Evolutionary conservation across 2,329 filamentous ascomycete genomes (phyloP).

Genomic region (Penicillium olsonii): DNA sequence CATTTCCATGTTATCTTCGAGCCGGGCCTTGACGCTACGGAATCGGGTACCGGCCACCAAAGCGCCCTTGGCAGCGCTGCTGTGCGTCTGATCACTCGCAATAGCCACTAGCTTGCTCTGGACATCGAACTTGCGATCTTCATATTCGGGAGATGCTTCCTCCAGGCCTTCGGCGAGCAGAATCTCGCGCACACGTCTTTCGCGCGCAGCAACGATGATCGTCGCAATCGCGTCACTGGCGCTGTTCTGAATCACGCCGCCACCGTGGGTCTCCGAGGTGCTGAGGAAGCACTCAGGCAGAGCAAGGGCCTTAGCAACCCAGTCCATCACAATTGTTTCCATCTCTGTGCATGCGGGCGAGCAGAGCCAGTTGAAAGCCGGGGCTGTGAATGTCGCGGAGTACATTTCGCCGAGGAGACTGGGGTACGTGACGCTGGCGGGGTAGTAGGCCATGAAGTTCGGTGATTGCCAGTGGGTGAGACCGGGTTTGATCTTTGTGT

Average conservation of each 20-base stretch:
- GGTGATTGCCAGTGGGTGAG: constrained; percentile 94
- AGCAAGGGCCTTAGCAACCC: constrained; percentile 75
- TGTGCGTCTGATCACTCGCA: constrained; percentile 77
- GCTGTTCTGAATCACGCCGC: constrained; percentile 91
- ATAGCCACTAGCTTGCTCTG: constrained; percentile 76
- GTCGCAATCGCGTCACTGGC: constrained; percentile 87
- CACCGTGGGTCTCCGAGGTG: constrained; percentile 65
- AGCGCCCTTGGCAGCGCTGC: constrained; percentile 82
- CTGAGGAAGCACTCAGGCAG: constrained; percentile 75
- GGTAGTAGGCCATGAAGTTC: constrained; percentile 96
- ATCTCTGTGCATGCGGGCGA: constrained; percentile 89
- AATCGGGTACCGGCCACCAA: constrained; percentile 84
- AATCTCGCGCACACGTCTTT: constrained; percentile 69
- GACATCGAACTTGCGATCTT: constrained; percentile 68
- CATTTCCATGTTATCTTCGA: constrained; percentile 68
- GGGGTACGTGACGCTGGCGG: constrained; percentile 77
- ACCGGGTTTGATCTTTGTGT: constrained; percentile 83
- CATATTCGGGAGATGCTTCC: constrained; percentile 57
- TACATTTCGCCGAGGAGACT: constrained; percentile 90
- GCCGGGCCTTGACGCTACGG: constrained; percentile 64
- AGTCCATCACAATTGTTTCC: constrained; percentile 90
- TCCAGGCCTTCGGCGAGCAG: constrained; percentile 52
- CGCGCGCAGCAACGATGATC: constrained; percentile 81
- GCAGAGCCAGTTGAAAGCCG: constrained; percentile 97
- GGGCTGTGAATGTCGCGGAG: constrained; percentile 81